These are phyloP conservation scores for Pistacia integerrima DNA, from an alignment of 345 rosid genomes.

Conservation along the genomic window DNA sequence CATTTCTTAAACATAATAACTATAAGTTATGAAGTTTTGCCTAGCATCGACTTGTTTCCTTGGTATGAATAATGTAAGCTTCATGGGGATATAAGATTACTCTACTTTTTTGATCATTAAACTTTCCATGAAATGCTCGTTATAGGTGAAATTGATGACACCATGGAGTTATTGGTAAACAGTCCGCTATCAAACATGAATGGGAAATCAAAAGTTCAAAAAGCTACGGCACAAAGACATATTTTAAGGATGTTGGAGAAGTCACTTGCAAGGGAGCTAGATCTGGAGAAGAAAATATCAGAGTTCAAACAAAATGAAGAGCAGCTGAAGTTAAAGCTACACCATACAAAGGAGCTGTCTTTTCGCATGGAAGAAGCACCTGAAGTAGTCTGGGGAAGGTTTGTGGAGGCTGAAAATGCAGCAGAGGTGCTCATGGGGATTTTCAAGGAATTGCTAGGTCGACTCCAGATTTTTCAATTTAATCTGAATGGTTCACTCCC, in stretches of 20 bases:
- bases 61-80: conserved; percentile 1
- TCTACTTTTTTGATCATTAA: conserved; percentile 20
- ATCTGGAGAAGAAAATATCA: conserved; percentile 69
- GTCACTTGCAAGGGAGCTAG: conserved; percentile 73
- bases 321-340: conserved; percentile 77
- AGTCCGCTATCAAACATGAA: conserved; percentile 30
- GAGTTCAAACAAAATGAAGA: conserved; percentile 68
- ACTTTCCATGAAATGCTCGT: conserved; percentile 17
- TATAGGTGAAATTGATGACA: conserved; percentile 55
- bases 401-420: conserved; percentile 91
- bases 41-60: neutral
- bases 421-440: conserved; percentile 82
- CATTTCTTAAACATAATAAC: conserved; percentile 54
- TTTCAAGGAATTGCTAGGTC: conserved; percentile 73
- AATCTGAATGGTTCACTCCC: conserved; percentile 57
- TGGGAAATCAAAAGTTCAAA: conserved; percentile 43
- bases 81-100: neutral
- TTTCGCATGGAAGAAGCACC: conserved; percentile 96
- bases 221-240: conserved; percentile 60
- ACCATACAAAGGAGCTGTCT: conserved; percentile 72
- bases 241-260: conserved; percentile 75
- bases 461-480: conserved; percentile 67
- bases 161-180: conserved; percentile 43
- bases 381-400: conserved; percentile 89
- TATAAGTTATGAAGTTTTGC: conserved; percentile 40